These are phyloP conservation scores for Penicillium sp. DNA, from an alignment of 2,329 filamentous ascomycete genomes.

Conservation along the genomic window DNA sequence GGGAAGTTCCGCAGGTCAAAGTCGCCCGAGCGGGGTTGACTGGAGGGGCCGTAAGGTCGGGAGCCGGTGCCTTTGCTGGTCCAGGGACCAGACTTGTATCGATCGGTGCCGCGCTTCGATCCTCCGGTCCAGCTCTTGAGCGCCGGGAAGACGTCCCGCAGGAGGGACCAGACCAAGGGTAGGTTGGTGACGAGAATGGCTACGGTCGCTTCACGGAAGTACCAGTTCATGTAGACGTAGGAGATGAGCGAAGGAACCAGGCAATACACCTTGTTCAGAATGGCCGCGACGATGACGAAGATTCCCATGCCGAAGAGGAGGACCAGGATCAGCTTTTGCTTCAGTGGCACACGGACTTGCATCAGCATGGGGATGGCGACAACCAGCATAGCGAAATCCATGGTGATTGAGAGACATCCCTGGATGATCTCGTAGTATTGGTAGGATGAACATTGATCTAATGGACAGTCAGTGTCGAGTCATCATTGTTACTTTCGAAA, in stretches of 20 bases:
- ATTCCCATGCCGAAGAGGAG: constrained; percentile 44
- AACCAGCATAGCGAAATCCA: constrained; percentile 42
- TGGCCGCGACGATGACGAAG: constrained; percentile 48
- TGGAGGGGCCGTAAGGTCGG: constrained; percentile 28
- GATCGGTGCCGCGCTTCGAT: constrained; percentile 32
- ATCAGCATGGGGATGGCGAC: constrained; percentile 44
- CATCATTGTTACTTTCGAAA: background rate
- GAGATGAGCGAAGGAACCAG: constrained; percentile 40
- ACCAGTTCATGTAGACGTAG: constrained; percentile 47
- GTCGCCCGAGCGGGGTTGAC: constrained; percentile 27
- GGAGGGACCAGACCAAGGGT: constrained; percentile 50
- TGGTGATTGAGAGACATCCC: constrained; percentile 44
- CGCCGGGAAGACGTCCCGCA: constrained; percentile 47
- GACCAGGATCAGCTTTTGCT: constrained; percentile 43
- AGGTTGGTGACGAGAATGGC: constrained; percentile 50
- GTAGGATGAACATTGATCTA: constrained; percentile 43
- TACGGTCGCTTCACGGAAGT: constrained; percentile 45
- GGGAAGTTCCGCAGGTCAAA: constrained; percentile 32
- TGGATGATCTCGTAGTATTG: constrained; percentile 46
- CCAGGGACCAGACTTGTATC: constrained; percentile 33
- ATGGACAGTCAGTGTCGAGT: background rate
- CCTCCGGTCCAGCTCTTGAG: constrained; percentile 41
- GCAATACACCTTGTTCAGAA: constrained; percentile 49
- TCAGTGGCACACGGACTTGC: constrained; percentile 38
- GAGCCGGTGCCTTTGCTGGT: constrained; percentile 30